Evolutionary conservation across 2,329 filamentous ascomycete genomes (phyloP).

Genomic region (Colletotrichum tamarilloi): DNA sequence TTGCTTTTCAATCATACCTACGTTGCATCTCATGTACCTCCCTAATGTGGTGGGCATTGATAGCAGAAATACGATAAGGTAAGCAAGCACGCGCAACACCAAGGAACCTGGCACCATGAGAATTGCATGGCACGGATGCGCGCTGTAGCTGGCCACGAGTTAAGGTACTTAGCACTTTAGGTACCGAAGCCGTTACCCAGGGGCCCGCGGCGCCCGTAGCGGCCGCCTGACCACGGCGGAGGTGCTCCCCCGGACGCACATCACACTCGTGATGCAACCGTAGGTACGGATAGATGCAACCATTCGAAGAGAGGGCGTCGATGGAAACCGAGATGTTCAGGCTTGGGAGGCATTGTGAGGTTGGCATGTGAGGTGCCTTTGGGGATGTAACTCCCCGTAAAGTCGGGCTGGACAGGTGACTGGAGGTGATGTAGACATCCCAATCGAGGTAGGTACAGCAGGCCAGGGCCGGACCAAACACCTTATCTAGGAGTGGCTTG

Average conservation of each 20-base stretch:
- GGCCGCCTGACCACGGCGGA: slow-evolving; percentile 3
- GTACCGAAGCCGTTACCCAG: neutral
- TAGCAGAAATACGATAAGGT: neutral
- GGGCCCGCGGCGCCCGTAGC: slow-evolving; percentile 1
- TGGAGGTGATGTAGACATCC: neutral
- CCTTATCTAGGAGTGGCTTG: slow-evolving; percentile 1
- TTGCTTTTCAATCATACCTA: no score
- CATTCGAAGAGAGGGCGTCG: neutral
- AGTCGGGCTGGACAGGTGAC: neutral
- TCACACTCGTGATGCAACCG: neutral
- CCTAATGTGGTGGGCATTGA: neutral
- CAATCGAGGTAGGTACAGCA: neutral
- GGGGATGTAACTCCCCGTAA: neutral
- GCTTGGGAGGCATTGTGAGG: neutral
- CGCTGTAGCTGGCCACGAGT: neutral
- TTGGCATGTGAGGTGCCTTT: neutral
- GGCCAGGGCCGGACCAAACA: neutral
- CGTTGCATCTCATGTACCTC: neutral
- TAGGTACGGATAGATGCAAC: neutral
- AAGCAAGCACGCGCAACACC: neutral
- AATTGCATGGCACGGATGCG: slow-evolving; percentile 3
- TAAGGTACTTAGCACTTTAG: no score
- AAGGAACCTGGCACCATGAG: neutral
- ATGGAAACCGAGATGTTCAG: neutral
- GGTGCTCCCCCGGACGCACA: neutral